These are phyloP conservation scores for Ailanthus altissimus DNA, from an alignment of 345 rosid species.

Conservation along the genomic window DNA sequence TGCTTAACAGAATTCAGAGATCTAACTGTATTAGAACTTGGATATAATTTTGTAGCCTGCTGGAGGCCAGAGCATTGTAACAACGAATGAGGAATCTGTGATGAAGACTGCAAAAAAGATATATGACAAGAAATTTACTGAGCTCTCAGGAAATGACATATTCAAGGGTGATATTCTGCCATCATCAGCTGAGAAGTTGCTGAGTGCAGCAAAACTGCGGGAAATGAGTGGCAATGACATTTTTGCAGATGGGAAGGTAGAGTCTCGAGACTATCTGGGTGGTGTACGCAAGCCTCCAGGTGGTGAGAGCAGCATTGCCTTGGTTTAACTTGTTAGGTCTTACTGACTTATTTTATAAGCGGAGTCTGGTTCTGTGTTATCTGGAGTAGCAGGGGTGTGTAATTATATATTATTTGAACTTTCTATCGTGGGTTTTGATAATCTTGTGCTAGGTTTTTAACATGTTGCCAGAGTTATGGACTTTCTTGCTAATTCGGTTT, in stretches of 20 bases:
- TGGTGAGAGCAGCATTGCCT: slow-evolving; percentile 91
- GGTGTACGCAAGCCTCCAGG: slow-evolving; percentile 99
- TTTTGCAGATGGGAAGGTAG: slow-evolving; percentile 86
- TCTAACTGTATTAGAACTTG: slow-evolving; percentile 13
- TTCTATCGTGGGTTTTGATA: slow-evolving; percentile 40
- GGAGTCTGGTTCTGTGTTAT: slow-evolving; percentile 38
- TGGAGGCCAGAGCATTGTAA: slow-evolving; percentile 39
- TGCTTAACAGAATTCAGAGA: background rate
- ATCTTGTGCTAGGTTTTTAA: slow-evolving; percentile 39
- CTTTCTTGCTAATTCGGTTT: slow-evolving; percentile 44
- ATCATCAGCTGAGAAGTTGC: slow-evolving; percentile 57
- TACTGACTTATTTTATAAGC: slow-evolving; percentile 32
- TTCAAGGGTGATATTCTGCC: slow-evolving; percentile 72
- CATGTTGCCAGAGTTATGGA: slow-evolving; percentile 34
- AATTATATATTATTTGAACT: slow-evolving; percentile 48
- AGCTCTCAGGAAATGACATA: slow-evolving; percentile 84
- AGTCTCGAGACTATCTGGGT: slow-evolving; percentile 84
- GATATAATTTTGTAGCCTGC: slow-evolving; percentile 39
- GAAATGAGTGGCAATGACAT: slow-evolving; percentile 89
- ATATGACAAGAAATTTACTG: slow-evolving; percentile 64
- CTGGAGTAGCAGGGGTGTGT: slow-evolving; percentile 40
- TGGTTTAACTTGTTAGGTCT: slow-evolving; percentile 59
- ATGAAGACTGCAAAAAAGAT: slow-evolving; percentile 90
- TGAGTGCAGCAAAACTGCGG: slow-evolving; percentile 68
- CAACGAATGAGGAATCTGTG: slow-evolving; percentile 38